phyloP scores from a whole-genome alignment of 2,329 filamentous ascomycete species.

The Calonectria naviculata region DNA sequence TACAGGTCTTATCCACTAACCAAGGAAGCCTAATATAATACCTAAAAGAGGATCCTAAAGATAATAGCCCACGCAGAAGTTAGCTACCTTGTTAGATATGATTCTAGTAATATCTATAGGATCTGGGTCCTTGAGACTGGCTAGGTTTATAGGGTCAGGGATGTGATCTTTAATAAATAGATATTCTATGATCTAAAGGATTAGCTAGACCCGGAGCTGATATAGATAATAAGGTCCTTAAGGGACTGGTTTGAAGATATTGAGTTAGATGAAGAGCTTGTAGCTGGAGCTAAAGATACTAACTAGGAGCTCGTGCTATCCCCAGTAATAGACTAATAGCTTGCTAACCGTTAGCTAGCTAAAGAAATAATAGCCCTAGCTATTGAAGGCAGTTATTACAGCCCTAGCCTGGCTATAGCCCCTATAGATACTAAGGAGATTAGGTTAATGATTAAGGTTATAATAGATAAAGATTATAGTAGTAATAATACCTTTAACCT shows the following conservation, averaged over 20 bases:
- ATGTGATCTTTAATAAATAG: conserved; percentile 15
- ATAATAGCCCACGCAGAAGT: neutral
- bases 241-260: neutral
- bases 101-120: conserved; percentile 19
- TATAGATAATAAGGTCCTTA: neutral
- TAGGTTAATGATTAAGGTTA: no score
- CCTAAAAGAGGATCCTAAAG: conserved; percentile 10
- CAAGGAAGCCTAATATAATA: neutral
- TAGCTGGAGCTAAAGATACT: neutral
- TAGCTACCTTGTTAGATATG: conserved; percentile 15
- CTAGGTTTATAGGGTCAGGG: conserved; percentile 1
- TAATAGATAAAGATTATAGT: neutral
- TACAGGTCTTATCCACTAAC: conserved; percentile 13
- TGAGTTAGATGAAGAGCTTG: neutral
- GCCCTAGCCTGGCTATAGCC: neutral
- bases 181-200: conserved; percentile 12
- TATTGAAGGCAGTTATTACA: neutral
- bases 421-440: neutral
- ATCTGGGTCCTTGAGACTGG: neutral
- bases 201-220: neutral
- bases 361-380: neutral
- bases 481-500: neutral
- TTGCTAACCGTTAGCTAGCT: neutral
- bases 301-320: no score
- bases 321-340: neutral